Percentiles rank a stretch among this genome's conserved stretches.
Conservation (phyloP, 768 basidiomycete species). For the Hysterangium stoloniferum region DNA sequence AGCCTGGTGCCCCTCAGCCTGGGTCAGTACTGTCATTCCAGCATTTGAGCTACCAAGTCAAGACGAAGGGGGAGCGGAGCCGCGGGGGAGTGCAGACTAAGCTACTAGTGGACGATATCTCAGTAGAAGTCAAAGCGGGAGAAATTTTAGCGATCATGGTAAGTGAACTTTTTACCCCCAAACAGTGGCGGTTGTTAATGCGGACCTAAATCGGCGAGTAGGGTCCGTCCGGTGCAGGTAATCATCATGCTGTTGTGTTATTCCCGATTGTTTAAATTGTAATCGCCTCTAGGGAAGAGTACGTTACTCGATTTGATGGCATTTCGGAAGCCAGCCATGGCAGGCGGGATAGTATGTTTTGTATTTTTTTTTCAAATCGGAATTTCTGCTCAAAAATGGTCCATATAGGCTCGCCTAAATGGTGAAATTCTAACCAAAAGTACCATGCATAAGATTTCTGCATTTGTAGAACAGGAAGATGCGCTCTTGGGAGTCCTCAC, state of each 20-base stretch:
- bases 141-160: not conserved
- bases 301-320: not conserved
- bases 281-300: not conserved
- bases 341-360: no score
- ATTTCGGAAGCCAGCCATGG: not conserved
- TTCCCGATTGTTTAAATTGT: not conserved
- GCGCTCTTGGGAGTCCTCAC: conserved; percentile 50
- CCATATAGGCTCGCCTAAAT: no score
- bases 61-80: not conserved
- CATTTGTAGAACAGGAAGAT: conserved; percentile 60
- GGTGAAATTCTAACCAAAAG: no score
- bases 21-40: not conserved
- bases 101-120: not conserved
- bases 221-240: conserved; percentile 1
- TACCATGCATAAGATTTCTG: no score
- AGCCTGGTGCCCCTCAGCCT: not conserved
- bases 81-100: not conserved
- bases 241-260: not conserved
- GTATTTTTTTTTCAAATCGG: no score
- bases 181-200: not conserved
- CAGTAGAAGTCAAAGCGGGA: not conserved
- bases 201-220: not conserved
- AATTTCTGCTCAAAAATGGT: no score
- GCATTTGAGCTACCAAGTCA: not conserved
- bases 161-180: not conserved